Evolutionary conservation across 495 filamentous ascomycete genomes (phyloP), one percentile per base, ranked within the genome.

Genomic region (Tuber microsphaerosporum): DNA sequence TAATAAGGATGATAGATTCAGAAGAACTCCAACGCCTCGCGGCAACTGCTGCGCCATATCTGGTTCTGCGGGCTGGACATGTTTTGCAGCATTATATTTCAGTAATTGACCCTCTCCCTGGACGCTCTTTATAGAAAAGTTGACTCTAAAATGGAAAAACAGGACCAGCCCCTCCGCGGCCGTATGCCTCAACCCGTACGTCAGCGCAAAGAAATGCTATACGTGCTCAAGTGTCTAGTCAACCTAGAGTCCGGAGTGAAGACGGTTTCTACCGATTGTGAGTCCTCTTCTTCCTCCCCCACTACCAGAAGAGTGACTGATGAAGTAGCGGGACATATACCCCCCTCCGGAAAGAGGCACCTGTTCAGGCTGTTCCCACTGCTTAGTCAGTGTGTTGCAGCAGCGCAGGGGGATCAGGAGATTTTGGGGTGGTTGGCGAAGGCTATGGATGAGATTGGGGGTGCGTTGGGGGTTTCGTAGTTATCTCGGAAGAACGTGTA

Each of bases 121-220:
- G 4, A 1, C 37, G 4, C 5, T 20, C 39, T 71, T 42, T n/a
- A 0, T 71, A 39, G 34, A 41, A 69, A 65, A 37, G 42, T 1
- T n/a, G 19, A 31, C 42, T 19, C 77, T 19, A 48, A 69, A 26
- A 45, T 22, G 61, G 44, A 7, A 34, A 39, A 45, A 76, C 72
- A 83, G 80, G 95, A 99, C 83, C 95, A 97, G 80, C 95, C 95
- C 22, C 86, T 99, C 17, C 87, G 95, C 22, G 96, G 95, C 0
- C 86, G 90, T n/a, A 94, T 95, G 91, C 95, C 95, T 44, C 93
- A 96, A 83, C 95, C 95, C 7, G 87, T 91, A 20, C 89, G 89
- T 0, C 92, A 97, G 79, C 89, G 93, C 61, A 89, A 88, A 78
- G 94, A 95, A 79, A 84, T 99, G 71, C 82, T 92, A 1, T 90